A percentile compares a stretch with the other conserved stretches of the same genome.
Conservation (phyloP, 2,329 filamentous ascomycete genomes). For the Arachnomyces sp. region DNA sequence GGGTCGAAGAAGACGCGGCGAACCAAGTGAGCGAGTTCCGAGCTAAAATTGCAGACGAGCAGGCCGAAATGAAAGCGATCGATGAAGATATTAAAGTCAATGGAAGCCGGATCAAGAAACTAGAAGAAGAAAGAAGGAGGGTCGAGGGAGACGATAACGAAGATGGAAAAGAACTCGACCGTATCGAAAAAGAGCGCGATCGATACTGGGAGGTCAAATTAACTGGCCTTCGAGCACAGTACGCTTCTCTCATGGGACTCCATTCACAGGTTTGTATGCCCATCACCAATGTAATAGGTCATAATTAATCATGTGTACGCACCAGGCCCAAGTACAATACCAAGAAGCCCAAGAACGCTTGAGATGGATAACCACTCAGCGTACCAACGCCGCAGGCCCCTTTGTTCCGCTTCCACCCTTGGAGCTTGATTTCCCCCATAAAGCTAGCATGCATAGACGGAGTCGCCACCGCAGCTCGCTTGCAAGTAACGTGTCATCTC, state of each 20-base stretch:
- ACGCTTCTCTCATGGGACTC: constrained; percentile 34
- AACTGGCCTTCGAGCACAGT: constrained; percentile 35
- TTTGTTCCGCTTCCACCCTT: constrained; percentile 34
- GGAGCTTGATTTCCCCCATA: constrained; percentile 35
- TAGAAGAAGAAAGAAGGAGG: constrained; percentile 52
- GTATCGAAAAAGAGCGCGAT: constrained; percentile 43
- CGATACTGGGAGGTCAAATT: constrained; percentile 40
- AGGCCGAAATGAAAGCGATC: constrained; percentile 45
- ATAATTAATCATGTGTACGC: constrained; percentile 5
- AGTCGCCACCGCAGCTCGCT: constrained; percentile 39
- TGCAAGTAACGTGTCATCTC: constrained; percentile 41
- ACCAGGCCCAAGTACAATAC: constrained; percentile 34
- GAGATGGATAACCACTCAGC: constrained; percentile 36
- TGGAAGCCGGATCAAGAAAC: constrained; percentile 52
- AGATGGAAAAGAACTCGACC: constrained; percentile 44
- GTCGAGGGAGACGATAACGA: constrained; percentile 41
- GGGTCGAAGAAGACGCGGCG: constrained; percentile 33
- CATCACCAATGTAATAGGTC: background rate
- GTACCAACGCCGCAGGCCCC: constrained; percentile 28
- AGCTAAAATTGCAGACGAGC: constrained; percentile 39
- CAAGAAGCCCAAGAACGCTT: constrained; percentile 40
- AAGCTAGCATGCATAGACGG: constrained; percentile 35
- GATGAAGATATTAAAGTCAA: constrained; percentile 58
- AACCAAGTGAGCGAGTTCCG: constrained; percentile 35
- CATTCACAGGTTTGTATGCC: constrained; percentile 27